phyloP scores from a whole-genome alignment of 805 yeast genomes.

The Lipomyces kockii region DNA sequence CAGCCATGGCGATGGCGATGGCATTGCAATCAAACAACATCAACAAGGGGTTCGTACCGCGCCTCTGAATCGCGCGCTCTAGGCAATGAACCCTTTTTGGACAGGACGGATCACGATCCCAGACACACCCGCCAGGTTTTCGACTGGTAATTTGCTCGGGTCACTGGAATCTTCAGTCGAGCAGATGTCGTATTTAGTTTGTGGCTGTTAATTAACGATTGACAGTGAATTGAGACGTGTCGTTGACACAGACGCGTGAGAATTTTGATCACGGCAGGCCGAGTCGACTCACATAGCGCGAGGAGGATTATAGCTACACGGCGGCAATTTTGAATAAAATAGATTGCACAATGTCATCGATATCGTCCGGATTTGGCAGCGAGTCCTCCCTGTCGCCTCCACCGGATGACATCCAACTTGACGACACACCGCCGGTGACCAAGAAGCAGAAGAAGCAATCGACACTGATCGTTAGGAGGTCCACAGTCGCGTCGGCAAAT shows the following conservation, averaged over 20 bases:
- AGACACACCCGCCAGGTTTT: not conserved
- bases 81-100: not conserved
- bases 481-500: not conserved
- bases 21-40: too few relatives aligned
- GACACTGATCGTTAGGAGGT: not conserved
- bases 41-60: too few relatives aligned
- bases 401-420: conserved; percentile 16
- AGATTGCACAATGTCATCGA: not conserved
- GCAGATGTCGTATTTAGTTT: not conserved
- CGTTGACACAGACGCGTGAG: not conserved
- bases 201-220: not conserved
- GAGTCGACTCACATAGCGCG: not conserved
- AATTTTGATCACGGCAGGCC: not conserved
- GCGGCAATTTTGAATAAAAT: not conserved
- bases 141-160: not conserved
- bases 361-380: conserved; percentile 18
- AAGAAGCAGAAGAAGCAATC: conserved; percentile 12
- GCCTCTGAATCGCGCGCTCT: too few relatives aligned
- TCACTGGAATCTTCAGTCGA: not conserved
- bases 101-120: not conserved
- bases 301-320: not conserved
- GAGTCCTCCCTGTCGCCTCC: conserved; percentile 31
- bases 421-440: not conserved
- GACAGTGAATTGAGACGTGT: not conserved
- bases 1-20: too few relatives aligned